Conservation (phyloP, 768 basidiomycete species). For the Boletus rex-veris region DNA sequence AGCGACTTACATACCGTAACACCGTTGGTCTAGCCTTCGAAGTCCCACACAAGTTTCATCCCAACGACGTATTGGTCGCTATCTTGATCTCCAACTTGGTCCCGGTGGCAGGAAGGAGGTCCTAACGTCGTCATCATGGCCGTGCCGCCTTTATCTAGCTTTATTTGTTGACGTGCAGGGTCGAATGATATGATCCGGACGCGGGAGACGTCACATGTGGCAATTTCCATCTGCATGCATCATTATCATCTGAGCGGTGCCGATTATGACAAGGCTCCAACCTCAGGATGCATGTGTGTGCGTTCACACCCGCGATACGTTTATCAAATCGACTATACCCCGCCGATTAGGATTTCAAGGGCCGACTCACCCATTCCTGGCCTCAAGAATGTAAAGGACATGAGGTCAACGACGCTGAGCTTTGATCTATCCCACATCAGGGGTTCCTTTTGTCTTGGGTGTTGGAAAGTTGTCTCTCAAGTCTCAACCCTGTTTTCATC, state of each 20-base stretch:
- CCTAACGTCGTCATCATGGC: neutral
- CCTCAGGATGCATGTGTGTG: too few species aligned
- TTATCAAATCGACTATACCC: neutral
- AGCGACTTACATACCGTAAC: neutral
- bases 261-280: neutral
- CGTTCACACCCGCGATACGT: slow-evolving; percentile 9
- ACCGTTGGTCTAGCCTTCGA: neutral
- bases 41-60: neutral
- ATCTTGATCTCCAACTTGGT: neutral
- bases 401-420: slow-evolving; percentile 1
- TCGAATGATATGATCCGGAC: slow-evolving; percentile 6
- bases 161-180: neutral
- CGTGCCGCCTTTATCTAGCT: neutral
- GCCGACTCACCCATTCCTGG: neutral
- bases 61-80: too few species aligned
- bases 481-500: slow-evolving; percentile 1
- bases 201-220: neutral
- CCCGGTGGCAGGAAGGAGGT: neutral
- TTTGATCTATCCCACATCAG: slow-evolving; percentile 7
- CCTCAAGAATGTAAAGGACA: slow-evolving; percentile 9
- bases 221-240: neutral
- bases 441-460: slow-evolving; percentile 18
- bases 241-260: slow-evolving; percentile 1
- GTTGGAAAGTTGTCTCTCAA: neutral
- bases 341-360: neutral